Conservation (phyloP, 345 rosid genomes). For the Corymbia maculata region DNA sequence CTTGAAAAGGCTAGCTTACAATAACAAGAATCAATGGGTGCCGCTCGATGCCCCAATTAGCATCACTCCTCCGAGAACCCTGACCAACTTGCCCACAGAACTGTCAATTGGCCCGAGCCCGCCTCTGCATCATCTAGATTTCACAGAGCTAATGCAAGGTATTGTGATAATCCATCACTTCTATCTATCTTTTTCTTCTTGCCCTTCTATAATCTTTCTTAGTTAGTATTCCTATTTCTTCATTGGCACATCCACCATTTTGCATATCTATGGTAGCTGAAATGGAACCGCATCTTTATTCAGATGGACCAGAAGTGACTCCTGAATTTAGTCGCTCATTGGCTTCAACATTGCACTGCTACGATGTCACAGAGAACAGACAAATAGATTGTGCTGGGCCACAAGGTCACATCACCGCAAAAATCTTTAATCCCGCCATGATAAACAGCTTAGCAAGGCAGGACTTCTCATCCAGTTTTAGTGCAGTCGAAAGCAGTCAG, state of each 20-base stretch:
- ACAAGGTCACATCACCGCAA: neutral
- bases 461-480: neutral
- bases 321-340: neutral
- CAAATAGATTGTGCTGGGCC: neutral
- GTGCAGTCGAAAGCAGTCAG: neutral
- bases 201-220: neutral
- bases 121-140: constrained; percentile 14
- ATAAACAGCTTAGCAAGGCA: neutral
- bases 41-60: constrained; percentile 1
- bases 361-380: neutral
- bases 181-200: neutral
- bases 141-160: constrained; percentile 23
- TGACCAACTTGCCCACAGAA: constrained; percentile 15
- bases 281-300: neutral
- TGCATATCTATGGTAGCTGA: neutral
- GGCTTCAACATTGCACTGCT: neutral
- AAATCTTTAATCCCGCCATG: neutral
- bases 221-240: neutral
- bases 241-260: neutral
- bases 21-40: constrained; percentile 9
- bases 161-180: neutral
- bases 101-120: neutral
- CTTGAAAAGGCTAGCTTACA: constrained; percentile 40
- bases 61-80: constrained; percentile 16
- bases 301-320: neutral